Percentiles rank a stretch among this genome's conserved stretches.
Conservation (phyloP, 805 yeast genomes). For the Lipomyces starkeyi region DNA sequence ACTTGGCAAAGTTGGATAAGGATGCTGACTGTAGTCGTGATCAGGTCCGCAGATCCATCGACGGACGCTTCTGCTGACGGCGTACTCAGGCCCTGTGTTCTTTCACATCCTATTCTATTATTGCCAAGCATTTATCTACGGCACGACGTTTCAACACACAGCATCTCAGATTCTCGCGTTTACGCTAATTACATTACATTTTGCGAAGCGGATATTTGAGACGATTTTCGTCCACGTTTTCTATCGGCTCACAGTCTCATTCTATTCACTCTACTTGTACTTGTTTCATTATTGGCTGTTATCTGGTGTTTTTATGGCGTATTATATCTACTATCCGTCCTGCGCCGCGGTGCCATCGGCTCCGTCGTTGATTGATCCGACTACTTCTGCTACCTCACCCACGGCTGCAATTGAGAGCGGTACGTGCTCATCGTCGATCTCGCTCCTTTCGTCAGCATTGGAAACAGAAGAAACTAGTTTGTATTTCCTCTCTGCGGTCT, state of each 20-base stretch:
- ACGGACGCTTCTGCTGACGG: slow-evolving; percentile 83
- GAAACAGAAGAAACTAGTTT: slow-evolving; percentile 31
- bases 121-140: slow-evolving; percentile 48
- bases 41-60: slow-evolving; percentile 78
- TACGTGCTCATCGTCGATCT: slow-evolving; percentile 20
- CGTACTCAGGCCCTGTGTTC: slow-evolving; percentile 88
- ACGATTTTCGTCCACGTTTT: slow-evolving; percentile 83
- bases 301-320: slow-evolving; percentile 67
- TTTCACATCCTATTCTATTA: slow-evolving; percentile 74
- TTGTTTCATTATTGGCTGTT: slow-evolving; percentile 91
- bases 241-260: slow-evolving; percentile 89
- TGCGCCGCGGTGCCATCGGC: not conserved
- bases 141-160: slow-evolving; percentile 50
- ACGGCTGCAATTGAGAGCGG: not conserved
- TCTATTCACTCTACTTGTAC: slow-evolving; percentile 83
- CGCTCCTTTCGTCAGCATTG: slow-evolving; percentile 18
- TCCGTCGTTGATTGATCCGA: not conserved
- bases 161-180: slow-evolving; percentile 62
- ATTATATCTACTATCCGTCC: slow-evolving; percentile 55
- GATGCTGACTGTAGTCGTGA: not conserved
- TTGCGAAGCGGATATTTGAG: slow-evolving; percentile 84
- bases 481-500: slow-evolving; percentile 45
- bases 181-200: slow-evolving; percentile 70
- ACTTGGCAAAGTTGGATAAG: not conserved
- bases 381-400: not conserved